Conservation (phyloP, 768 basidiomycete genomes). For the Trametes elegans region DNA sequence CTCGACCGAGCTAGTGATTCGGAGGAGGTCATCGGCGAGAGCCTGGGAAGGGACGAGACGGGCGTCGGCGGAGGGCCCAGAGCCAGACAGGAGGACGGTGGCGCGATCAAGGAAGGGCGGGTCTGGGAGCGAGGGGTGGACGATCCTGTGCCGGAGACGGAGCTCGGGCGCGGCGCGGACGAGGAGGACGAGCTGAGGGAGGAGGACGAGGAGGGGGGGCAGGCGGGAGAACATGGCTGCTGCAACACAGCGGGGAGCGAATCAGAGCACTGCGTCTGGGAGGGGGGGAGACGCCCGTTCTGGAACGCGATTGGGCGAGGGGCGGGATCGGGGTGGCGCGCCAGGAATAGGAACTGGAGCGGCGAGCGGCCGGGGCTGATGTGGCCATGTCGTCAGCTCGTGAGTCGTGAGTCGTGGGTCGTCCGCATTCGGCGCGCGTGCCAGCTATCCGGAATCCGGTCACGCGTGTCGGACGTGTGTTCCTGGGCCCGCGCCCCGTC, state of each 20-base stretch:
- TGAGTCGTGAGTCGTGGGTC: too few species aligned
- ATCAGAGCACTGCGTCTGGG: constrained; percentile 1
- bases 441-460: too few species aligned
- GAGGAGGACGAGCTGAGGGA: constrained; percentile 23
- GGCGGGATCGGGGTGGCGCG: not conserved
- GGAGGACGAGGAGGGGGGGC: constrained; percentile 23
- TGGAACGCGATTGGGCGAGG: constrained; percentile 16
- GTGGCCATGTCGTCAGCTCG: constrained; percentile 10
- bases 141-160: constrained; percentile 50
- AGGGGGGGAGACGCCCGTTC: constrained; percentile 4
- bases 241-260: constrained; percentile 2
- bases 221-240: constrained; percentile 28
- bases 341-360: constrained; percentile 5
- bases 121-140: constrained; percentile 41
- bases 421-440: too few species aligned
- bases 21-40: constrained; percentile 45
- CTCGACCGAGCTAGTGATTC: constrained; percentile 42
- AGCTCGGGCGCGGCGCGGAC: constrained; percentile 23
- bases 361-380: not conserved
- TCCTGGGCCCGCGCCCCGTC: too few species aligned
- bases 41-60: constrained; percentile 36
- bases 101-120: constrained; percentile 44
- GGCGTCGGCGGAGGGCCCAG: constrained; percentile 14
- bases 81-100: constrained; percentile 34
- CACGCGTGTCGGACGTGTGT: too few species aligned